Conservation (phyloP, 2,329 filamentous ascomycete genomes). For the Ceratocystis cacaofunesta region DNA sequence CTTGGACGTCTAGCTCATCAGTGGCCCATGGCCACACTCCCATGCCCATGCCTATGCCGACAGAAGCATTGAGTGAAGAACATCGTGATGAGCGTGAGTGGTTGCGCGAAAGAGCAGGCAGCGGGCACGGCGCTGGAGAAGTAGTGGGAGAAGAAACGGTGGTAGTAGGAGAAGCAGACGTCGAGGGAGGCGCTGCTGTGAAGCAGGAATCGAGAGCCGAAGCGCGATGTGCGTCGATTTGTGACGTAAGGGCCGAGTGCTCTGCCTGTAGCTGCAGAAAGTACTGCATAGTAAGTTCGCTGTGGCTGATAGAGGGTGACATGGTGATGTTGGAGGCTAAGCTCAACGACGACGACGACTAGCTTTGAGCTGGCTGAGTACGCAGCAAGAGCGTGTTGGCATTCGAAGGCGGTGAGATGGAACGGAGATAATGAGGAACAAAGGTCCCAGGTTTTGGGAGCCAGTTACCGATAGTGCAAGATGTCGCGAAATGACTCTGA, state of each 20-base stretch:
- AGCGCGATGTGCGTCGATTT: conserved; percentile 30
- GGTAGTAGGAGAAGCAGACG: neutral
- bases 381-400: neutral
- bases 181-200: neutral
- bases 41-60: conserved; percentile 1
- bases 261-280: conserved; percentile 40
- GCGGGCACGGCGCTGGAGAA: conserved; percentile 39
- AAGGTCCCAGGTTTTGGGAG: neutral
- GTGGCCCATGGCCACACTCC: conserved; percentile 3
- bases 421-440: neutral
- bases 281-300: conserved; percentile 37
- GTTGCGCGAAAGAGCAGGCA: conserved; percentile 19
- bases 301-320: conserved; percentile 20
- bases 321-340: neutral
- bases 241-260: conserved; percentile 37
- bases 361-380: neutral
- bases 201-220: neutral
- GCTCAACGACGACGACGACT: too few relatives aligned
- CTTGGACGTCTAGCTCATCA: conserved; percentile 27
- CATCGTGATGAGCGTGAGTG: neutral
- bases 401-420: neutral
- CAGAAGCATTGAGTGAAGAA: conserved; percentile 8
- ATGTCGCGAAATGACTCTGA: neutral
- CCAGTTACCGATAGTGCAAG: neutral
- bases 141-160: conserved; percentile 32